Conservation (phyloP, 768 basidiomycete genomes). For the Hypholoma sublateritium region DNA sequence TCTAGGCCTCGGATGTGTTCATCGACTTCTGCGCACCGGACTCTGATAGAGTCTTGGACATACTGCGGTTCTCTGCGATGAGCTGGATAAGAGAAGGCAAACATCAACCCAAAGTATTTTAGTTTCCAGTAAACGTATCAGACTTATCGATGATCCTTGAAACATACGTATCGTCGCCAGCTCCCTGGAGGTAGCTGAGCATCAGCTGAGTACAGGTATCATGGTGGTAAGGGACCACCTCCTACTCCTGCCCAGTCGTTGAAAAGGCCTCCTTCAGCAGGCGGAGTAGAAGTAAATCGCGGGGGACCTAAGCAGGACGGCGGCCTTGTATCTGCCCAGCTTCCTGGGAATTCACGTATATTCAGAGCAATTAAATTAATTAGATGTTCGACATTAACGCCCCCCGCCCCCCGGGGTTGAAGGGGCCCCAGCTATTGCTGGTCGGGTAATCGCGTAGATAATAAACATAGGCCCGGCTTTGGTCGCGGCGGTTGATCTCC, state of each 20-base stretch:
- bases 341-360: constrained; percentile 42
- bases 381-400: constrained; percentile 56
- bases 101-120: constrained; percentile 37
- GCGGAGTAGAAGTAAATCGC: constrained; percentile 55
- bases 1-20: no score
- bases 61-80: no score
- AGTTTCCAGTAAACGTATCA: no score
- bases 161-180: constrained; percentile 76
- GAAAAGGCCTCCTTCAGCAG: constrained; percentile 21
- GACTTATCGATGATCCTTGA: constrained; percentile 72
- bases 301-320: constrained; percentile 51
- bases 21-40: no score
- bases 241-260: constrained; percentile 76
- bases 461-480: constrained; percentile 61
- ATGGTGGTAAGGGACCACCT: constrained; percentile 29
- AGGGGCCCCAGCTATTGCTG: constrained; percentile 64
- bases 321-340: constrained; percentile 39
- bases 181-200: constrained; percentile 34
- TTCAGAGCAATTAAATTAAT: constrained; percentile 55
- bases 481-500: constrained; percentile 35
- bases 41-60: no score
- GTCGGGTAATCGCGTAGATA: constrained; percentile 57
- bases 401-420: constrained; percentile 33
- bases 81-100: not conserved
- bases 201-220: not conserved